Base-by-base conservation (phyloP, 2,329 filamentous ascomycete species). In the Trichoderma simmonsii region DNA sequence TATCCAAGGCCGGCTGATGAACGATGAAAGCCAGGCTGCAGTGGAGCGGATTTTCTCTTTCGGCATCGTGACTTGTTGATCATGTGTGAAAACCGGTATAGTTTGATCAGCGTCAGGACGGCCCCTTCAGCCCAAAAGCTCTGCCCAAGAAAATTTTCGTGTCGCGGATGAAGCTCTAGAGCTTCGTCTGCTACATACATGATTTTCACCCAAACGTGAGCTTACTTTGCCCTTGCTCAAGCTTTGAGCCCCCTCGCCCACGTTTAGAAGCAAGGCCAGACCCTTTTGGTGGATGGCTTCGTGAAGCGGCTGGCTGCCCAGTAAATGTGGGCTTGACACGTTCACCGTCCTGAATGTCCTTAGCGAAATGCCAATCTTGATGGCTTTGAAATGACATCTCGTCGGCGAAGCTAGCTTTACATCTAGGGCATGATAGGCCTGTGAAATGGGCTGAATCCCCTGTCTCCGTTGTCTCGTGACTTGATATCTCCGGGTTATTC, bases 331-430 rank as follows among this genome's bases (percentile, higher is more conserved):
- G 77, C 72, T 75, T 83, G 81, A 82, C 85, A 85, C 86, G 86
- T 82, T 92, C 87, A 71, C 86, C 81, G 3, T 90, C 87, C 75
- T 95, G 91, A 34, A 99, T 86, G 76, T 95, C 92, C 82, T 93
- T 93, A 60, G 96, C 96, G 82, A 97, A 92, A 82, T 99, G 96
- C 91, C 95, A 98, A 80, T 99, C 96, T 69, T 91, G 86, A 80
- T 99, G 96, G 81, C 93, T 95, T 75, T 90, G 87, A 61, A 90
- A 79, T 76, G 87, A 86, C 71, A 91, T 88, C 30, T 84, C 78
- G 51, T 85, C 83, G 14, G 86, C 84, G 39, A 96, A 84, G n/a
- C 80, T 79, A 76, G 87, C 86, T 72, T 87, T 86, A 80, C 94
- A 97, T 74, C 89, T 89, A 64, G 84, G 79, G 80, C 94, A 97